Base-by-base conservation (phyloP, 2,329 filamentous ascomycete species). In the Aspergillus phoenicis region DNA sequence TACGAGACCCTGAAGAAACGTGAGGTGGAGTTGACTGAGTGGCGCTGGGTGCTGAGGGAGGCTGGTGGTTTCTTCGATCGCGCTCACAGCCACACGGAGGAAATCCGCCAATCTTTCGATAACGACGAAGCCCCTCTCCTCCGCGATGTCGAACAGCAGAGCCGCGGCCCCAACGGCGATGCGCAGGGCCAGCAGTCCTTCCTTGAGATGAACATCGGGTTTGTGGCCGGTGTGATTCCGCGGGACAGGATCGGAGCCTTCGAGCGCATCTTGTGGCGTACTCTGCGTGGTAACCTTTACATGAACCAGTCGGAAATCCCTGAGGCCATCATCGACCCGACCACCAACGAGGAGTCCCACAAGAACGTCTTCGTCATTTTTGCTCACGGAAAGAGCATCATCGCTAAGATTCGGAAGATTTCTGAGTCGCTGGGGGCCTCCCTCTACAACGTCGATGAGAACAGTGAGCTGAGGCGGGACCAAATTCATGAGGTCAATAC, bases 281-380 rank as follows among this genome's bases (percentile, higher is more conserved):
- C 96, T 0, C 87, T 99, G 45, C 92, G 95, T 77, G 95, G 95
- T 71, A 99, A 99, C 78, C 82, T 99, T 65, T 99, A 98, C 84
- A 99, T 99, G 95, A 99, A 99, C 80, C 96, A 99, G 82, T 94
- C 94, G 43, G 95, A 99, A 83, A 99, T 99, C 64, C 89, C 93
- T 7, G 94, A 99, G 76, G 88, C 91, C 39, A 89, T 99, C 69
- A 84, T 97, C 75, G 91, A 99, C 77, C 94, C 95, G 15, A 85
- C 90, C 74, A 97, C 87, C 81, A 97, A 98, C 76, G 94, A 98
- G 80, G 84, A 91, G 66, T 85, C 96, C 70, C 88, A 90, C 82
- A 99, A 99, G 87, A 99, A 97, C 70, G 95, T 99, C 59, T 99
- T 99, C 73, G 94, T 99, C 73, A 99, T 99, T 77, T 99, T 99